These are phyloP conservation scores for Polytrichum commune DNA, from an alignment of 225 moss, liverwort and hornwort species.

Conservation along the genomic window DNA sequence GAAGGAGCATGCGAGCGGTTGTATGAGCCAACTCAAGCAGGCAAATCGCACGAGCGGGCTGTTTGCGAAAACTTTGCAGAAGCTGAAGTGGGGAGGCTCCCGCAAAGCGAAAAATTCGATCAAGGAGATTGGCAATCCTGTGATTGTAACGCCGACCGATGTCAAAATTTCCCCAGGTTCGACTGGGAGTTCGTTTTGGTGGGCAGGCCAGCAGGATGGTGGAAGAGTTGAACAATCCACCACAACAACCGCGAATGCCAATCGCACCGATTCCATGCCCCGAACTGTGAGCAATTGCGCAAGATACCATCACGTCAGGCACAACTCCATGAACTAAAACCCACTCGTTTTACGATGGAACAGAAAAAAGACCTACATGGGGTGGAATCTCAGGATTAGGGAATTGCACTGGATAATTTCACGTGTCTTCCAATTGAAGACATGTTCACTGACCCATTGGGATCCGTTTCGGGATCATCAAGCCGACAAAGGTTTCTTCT, in stretches of 20 bases:
- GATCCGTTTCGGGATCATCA: too few relatives aligned
- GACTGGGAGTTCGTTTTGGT: too few relatives aligned
- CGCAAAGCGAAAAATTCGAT: constrained; percentile 13
- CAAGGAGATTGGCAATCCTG: constrained; percentile 14
- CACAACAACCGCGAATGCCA: background rate
- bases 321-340: constrained; percentile 25
- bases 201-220: too few relatives aligned
- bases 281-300: constrained; percentile 4
- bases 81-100: constrained; percentile 25
- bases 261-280: constrained; percentile 40
- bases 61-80: constrained; percentile 44
- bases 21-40: constrained; percentile 35
- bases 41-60: constrained; percentile 31
- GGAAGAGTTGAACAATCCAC: too few relatives aligned
- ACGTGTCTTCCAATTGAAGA: too few relatives aligned
- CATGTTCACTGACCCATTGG: too few relatives aligned
- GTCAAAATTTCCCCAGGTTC: too few relatives aligned
- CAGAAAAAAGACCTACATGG: too few relatives aligned
- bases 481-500: too few relatives aligned
- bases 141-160: constrained; percentile 34
- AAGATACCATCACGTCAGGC: constrained; percentile 28
- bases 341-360: background rate
- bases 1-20: constrained; percentile 23
- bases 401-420: too few relatives aligned
- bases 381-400: too few relatives aligned